phyloP scores from a whole-genome alignment of 139 green algal species.

The Ettlia oleoabundans region DNA sequence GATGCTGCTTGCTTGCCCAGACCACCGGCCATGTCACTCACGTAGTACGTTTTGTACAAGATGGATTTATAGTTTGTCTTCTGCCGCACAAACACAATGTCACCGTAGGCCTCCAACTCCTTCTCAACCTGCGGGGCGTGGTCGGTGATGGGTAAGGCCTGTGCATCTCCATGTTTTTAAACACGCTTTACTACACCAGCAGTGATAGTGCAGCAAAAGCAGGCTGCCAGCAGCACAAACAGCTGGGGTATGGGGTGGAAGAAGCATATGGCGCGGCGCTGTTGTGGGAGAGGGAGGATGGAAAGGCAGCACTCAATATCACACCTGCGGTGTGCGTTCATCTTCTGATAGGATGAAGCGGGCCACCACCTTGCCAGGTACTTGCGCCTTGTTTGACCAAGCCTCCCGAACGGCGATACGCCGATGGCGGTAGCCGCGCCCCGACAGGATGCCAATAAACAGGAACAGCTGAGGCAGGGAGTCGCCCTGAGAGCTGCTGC shows the following conservation, averaged over 20 bases:
- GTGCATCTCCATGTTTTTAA: too few species aligned
- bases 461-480: conserved; percentile 51
- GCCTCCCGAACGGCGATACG: conserved; percentile 56
- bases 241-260: too few species aligned
- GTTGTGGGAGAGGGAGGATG: too few species aligned
- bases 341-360: conserved; percentile 63
- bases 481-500: not conserved
- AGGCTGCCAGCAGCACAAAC: too few species aligned
- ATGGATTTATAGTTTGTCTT: conserved; percentile 69
- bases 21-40: conserved; percentile 30
- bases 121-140: conserved; percentile 52
- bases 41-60: conserved; percentile 61
- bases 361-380: conserved; percentile 30
- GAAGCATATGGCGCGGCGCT: too few species aligned
- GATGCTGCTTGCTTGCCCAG: not conserved
- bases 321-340: conserved; percentile 53
- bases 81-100: conserved; percentile 59
- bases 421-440: conserved; percentile 50
- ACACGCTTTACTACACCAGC: too few species aligned
- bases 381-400: conserved; percentile 48
- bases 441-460: conserved; percentile 60
- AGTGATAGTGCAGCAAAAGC: too few species aligned
- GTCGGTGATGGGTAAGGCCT: conserved; percentile 12
- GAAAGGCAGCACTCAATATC: too few species aligned
- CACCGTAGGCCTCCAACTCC: conserved; percentile 47